A percentile compares a stretch with the other conserved stretches of the same genome.
phyloP scores from a whole-genome alignment of 2,329 filamentous ascomycete genomes.

The Magnaporthales sp. region DNA sequence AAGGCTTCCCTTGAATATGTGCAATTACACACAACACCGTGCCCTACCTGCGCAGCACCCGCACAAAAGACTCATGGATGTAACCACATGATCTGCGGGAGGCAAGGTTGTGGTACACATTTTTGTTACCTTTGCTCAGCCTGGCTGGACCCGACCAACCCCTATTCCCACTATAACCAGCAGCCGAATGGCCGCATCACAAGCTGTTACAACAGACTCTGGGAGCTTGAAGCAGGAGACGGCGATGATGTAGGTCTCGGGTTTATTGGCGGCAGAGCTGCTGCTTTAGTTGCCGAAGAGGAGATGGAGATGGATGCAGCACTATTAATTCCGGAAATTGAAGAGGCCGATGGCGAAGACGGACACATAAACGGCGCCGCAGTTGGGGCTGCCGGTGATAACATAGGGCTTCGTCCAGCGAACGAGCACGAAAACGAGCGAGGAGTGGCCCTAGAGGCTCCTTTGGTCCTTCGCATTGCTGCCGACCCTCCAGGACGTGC shows the following conservation, averaged over 20 bases:
- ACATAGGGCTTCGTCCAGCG: conserved; percentile 12
- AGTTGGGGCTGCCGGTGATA: conserved; percentile 8
- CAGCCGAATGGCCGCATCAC: conserved; percentile 41
- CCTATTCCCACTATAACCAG: conserved; percentile 83
- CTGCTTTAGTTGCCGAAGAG: conserved; percentile 8
- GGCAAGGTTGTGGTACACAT: conserved; percentile 64
- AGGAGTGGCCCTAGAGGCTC: conserved; percentile 44
- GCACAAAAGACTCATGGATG: conserved; percentile 89
- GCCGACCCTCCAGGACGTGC: conserved; percentile 15
- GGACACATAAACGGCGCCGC: conserved; percentile 11
- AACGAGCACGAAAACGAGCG: conserved; percentile 16
- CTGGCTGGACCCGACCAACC: conserved; percentile 76
- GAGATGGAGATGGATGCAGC: not conserved
- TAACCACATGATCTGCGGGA: conserved; percentile 93
- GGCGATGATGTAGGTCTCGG: conserved; percentile 41
- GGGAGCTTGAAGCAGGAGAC: conserved; percentile 83
- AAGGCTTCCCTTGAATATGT: conserved; percentile 82
- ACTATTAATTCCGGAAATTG: conserved; percentile 17
- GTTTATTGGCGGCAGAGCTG: conserved; percentile 28
- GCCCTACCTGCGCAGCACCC: conserved; percentile 77
- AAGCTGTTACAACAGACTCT: conserved; percentile 75
- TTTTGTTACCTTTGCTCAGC: conserved; percentile 91
- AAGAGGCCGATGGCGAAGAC: conserved; percentile 23
- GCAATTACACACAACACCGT: conserved; percentile 70
- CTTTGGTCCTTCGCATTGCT: conserved; percentile 46